Evolutionary conservation across 2,329 filamentous ascomycete species (phyloP).

Genomic region (Colletotrichum sp.): DNA sequence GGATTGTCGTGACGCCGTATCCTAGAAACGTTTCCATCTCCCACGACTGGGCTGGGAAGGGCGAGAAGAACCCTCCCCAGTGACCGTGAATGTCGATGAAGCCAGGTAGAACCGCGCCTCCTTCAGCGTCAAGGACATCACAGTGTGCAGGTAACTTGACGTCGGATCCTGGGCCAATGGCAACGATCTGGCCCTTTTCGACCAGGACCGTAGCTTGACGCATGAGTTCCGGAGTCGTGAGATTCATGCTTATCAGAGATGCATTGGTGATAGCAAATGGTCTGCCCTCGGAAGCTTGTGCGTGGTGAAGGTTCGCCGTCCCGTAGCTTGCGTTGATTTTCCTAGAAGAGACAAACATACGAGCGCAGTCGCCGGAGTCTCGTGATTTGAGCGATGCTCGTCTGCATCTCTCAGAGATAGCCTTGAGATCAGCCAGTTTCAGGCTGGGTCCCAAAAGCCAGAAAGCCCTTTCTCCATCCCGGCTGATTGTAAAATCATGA

Average conservation of each 20-base stretch:
- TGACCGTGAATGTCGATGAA: background rate
- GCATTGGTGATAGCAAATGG: background rate
- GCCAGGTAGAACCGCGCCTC: background rate
- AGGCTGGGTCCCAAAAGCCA: background rate
- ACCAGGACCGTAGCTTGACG: background rate
- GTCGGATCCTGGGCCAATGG: fast-evolving
- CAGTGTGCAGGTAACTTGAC: background rate
- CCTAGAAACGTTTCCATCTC: background rate
- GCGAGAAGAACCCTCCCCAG: background rate
- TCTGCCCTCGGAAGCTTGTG: fast-evolving
- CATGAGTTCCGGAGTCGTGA: background rate
- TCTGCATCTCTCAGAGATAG: fast-evolving
- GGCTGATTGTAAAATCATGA: background rate
- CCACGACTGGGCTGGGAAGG: background rate
- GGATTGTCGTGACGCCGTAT: background rate
- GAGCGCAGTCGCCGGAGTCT: background rate
- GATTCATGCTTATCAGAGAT: background rate
- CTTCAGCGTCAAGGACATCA: background rate
- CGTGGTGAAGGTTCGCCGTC: background rate
- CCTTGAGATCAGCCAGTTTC: background rate
- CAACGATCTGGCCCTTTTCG: background rate
- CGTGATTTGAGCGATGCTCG: background rate
- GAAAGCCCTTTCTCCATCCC: background rate
- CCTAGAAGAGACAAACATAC: background rate
- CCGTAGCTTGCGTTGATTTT: background rate